phyloP scores from a whole-genome alignment of 148 eudicot species.

The Tetragonia tetragonoides region DNA sequence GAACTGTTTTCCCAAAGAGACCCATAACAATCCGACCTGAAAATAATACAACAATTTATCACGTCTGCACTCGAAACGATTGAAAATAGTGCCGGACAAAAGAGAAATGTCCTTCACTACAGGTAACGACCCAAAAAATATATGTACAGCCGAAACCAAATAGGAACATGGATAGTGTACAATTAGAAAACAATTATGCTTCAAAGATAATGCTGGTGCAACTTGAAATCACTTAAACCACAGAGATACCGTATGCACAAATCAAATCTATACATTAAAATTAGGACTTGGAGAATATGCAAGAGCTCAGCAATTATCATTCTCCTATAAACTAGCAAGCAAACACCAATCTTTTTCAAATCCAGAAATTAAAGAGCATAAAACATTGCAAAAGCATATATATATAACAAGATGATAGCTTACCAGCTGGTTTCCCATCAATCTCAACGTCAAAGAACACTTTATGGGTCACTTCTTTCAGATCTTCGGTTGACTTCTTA shows the following conservation, averaged over 20 bases:
- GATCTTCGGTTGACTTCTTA: conserved; percentile 64
- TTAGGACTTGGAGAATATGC: background rate
- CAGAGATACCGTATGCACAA: background rate
- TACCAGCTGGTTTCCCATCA: conserved; percentile 89
- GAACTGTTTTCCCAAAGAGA: conserved; percentile 94
- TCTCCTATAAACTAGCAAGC: background rate
- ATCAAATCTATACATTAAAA: background rate
- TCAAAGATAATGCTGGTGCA: background rate
- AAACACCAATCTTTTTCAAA: background rate
- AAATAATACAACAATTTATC: conserved; percentile 5
- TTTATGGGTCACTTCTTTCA: conserved; percentile 84
- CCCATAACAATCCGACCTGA: conserved; percentile 94
- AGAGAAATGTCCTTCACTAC: background rate
- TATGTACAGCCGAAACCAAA: background rate
- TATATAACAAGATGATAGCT: background rate
- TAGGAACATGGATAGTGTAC: too few relatives aligned
- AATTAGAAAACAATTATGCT: background rate
- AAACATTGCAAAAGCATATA: background rate
- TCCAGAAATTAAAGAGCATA: background rate
- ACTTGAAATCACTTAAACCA: background rate
- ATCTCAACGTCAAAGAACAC: conserved; percentile 91
- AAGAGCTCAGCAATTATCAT: background rate
- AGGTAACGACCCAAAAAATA: background rate
- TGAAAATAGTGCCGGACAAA: background rate
- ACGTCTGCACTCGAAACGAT: background rate